A percentile compares a stretch with the other conserved stretches of the same genome.
Conservation (phyloP, 2,329 filamentous ascomycete genomes). For the Verticillium nonalfalfae region DNA sequence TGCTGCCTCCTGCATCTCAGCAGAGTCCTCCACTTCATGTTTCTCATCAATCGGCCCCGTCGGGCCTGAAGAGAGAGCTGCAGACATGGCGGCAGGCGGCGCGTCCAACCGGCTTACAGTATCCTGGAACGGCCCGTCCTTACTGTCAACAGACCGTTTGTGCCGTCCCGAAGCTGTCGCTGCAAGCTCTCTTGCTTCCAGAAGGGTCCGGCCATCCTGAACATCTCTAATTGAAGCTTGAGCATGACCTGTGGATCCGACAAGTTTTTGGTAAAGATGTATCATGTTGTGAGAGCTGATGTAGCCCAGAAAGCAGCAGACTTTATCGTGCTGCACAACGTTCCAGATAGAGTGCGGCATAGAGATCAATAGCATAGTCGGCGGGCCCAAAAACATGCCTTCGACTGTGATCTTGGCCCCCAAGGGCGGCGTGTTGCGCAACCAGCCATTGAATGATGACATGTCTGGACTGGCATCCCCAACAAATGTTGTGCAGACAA, state of each 20-base stretch:
- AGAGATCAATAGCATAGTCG: constrained; percentile 59
- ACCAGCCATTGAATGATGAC: constrained; percentile 60
- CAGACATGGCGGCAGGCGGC: neutral
- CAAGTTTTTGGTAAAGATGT: constrained; percentile 53
- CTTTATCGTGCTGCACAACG: constrained; percentile 59
- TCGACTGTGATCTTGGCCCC: constrained; percentile 56
- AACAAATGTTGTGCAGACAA: constrained; percentile 62
- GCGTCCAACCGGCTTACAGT: constrained; percentile 5
- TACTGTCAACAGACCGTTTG: constrained; percentile 7
- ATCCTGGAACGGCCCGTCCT: constrained; percentile 8
- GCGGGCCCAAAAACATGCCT: constrained; percentile 62
- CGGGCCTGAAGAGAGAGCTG: neutral
- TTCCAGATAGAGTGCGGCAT: constrained; percentile 60
- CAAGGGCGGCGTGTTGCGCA: constrained; percentile 51
- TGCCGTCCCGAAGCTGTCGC: constrained; percentile 25
- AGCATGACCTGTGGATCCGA: constrained; percentile 37
- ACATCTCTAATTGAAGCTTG: constrained; percentile 44
- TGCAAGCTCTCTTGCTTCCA: constrained; percentile 44
- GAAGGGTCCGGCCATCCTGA: constrained; percentile 50
- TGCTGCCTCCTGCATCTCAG: constrained; percentile 62
- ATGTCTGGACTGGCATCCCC: constrained; percentile 60
- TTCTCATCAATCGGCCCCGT: constrained; percentile 23
- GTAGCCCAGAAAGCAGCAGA: constrained; percentile 59
- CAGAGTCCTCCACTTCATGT: constrained; percentile 54
- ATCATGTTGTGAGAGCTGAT: constrained; percentile 64